Evolutionary conservation across 352 stramenopile genomes (phyloP).

Genomic region (Pythium insidiosum): DNA sequence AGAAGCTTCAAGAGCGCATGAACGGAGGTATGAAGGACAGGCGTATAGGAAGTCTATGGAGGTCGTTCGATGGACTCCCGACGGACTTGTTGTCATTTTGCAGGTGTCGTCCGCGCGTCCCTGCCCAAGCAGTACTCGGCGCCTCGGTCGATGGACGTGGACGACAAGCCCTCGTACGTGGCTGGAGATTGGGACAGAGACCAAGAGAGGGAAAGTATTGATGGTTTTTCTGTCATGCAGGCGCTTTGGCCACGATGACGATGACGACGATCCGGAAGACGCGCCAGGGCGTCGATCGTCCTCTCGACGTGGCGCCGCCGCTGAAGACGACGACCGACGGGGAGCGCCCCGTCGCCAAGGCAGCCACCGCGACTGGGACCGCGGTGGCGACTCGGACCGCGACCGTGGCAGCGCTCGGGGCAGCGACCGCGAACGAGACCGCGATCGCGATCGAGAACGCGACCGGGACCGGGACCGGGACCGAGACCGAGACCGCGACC

Average conservation of each 20-base stretch:
- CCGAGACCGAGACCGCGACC: slow-evolving; percentile 3
- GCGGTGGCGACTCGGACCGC: slow-evolving; percentile 13
- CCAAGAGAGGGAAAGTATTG: neutral
- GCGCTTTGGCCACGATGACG: slow-evolving; percentile 67
- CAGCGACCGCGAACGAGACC: slow-evolving; percentile 4
- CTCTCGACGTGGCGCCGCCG: slow-evolving; percentile 21
- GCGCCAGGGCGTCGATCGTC: slow-evolving; percentile 3
- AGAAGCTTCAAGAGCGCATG: slow-evolving; percentile 81
- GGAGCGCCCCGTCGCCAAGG: slow-evolving; percentile 13
- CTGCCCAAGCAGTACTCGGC: slow-evolving; percentile 75
- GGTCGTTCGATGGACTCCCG: no score
- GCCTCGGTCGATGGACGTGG: slow-evolving; percentile 58
- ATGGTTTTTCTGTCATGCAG: slow-evolving; percentile 15
- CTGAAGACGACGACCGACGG: slow-evolving; percentile 33
- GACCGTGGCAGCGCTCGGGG: slow-evolving; percentile 29
- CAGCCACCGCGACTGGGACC: slow-evolving; percentile 20
- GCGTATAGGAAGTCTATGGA: no score
- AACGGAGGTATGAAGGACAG: slow-evolving; percentile 60
- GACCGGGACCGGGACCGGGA: slow-evolving; percentile 1
- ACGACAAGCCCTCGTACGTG: slow-evolving; percentile 76
- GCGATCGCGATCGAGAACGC: slow-evolving; percentile 2
- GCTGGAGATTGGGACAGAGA: neutral
- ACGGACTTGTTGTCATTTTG: no score
- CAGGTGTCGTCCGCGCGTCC: slow-evolving; percentile 67
- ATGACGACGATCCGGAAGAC: slow-evolving; percentile 29